Conservation (phyloP, 2,329 filamentous ascomycete species). For the Myriangium duriaei region DNA sequence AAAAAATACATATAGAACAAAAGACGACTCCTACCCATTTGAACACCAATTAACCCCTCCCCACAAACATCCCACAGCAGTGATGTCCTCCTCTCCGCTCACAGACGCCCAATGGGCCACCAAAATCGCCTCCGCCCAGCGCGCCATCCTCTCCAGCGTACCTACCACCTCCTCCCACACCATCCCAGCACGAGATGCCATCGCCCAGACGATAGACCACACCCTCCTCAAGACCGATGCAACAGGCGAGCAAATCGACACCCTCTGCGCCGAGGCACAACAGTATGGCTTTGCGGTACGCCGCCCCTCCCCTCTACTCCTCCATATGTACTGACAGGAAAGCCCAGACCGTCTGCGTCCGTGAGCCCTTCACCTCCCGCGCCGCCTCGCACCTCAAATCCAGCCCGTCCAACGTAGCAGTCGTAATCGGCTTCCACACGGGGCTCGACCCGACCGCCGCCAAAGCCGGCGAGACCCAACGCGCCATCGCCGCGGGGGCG, state of each 20-base stretch:
- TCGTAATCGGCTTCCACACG: conserved; percentile 49
- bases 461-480: conserved; percentile 40
- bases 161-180: conserved; percentile 3
- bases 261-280: conserved; percentile 42
- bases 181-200: conserved; percentile 11
- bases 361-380: conserved; percentile 39
- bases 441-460: conserved; percentile 40
- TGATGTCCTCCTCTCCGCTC: conserved; percentile 2
- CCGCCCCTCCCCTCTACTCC: not conserved
- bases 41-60: no score
- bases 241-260: conserved; percentile 37
- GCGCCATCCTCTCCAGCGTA: conserved; percentile 9
- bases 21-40: no score
- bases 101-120: conserved; percentile 33
- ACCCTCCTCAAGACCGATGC: conserved; percentile 39
- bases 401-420: conserved; percentile 39
- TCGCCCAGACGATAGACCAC: conserved; percentile 32
- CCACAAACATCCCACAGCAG: no score
- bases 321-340: not conserved
- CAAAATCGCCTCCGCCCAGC: conserved; percentile 27
- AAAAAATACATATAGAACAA: no score
- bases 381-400: conserved; percentile 37
- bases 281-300: conserved; percentile 33
- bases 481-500: conserved; percentile 39
- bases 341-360: conserved; percentile 44